phyloP scores from a whole-genome alignment of 1,284 basidiomycete species.

The Coriolopsis trogii region DNA sequence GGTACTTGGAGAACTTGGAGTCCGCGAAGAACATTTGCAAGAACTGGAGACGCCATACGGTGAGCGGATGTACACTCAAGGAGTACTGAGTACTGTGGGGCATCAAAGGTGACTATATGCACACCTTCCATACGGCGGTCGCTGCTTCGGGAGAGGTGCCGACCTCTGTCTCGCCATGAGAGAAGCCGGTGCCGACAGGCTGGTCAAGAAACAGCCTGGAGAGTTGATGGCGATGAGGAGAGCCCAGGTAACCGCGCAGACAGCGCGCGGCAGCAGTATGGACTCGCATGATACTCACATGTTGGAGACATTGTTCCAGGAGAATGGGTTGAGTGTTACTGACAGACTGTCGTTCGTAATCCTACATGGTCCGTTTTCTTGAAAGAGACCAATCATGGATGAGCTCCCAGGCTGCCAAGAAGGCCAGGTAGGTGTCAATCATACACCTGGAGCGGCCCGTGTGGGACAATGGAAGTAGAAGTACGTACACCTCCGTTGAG shows the following conservation, averaged over 20 bases:
- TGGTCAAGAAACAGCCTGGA: conserved; percentile 57
- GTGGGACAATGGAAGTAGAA: background rate
- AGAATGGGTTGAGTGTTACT: conserved; percentile 57
- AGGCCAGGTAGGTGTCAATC: background rate
- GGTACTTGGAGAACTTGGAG: conserved; percentile 56
- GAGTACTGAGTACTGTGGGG: too few relatives aligned
- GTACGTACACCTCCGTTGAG: conserved; percentile 63
- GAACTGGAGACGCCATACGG: conserved; percentile 41
- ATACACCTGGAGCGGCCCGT: background rate
- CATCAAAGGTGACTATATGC: background rate
- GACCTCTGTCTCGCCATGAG: conserved; percentile 52
- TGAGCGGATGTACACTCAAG: too few relatives aligned
- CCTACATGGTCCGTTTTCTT: conserved; percentile 66
- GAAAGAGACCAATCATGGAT: conserved; percentile 69
- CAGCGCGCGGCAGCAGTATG: too few relatives aligned
- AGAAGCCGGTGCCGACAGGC: conserved; percentile 66
- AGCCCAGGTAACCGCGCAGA: too few relatives aligned
- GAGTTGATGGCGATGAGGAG: background rate
- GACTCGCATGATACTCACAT: conserved; percentile 37
- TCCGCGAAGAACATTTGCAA: conserved; percentile 69
- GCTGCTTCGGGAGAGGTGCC: conserved; percentile 58
- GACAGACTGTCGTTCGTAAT: conserved; percentile 58
- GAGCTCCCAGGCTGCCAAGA: conserved; percentile 58
- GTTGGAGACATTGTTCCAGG: conserved; percentile 69
- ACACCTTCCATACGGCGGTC: conserved; percentile 54